Conservation (phyloP, 208 protist genomes). For the Sergeia podlipaevii region DNA sequence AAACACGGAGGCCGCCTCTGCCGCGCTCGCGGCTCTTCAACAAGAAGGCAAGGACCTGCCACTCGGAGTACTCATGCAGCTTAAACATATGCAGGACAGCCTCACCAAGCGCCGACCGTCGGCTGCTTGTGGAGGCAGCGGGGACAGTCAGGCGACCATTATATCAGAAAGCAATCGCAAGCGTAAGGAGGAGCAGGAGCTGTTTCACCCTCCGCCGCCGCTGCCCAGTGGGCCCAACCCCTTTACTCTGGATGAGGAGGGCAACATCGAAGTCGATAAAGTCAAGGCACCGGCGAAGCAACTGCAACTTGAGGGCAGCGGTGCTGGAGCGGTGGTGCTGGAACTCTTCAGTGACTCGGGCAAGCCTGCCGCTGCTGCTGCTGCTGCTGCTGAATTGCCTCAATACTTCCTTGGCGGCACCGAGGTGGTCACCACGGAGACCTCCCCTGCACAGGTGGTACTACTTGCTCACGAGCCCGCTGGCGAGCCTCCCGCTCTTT, state of each 20-base stretch:
- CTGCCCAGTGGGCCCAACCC: slow-evolving; percentile 31
- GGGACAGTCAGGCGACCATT: neutral
- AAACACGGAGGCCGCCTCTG: slow-evolving; percentile 34
- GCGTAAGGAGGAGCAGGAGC: slow-evolving; percentile 3
- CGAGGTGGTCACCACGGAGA: neutral
- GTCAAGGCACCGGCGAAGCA: neutral
- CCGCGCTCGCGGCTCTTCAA: slow-evolving; percentile 44
- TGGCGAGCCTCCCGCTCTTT: slow-evolving; percentile 1
- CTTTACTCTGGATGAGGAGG: slow-evolving; percentile 15
- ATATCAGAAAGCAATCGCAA: slow-evolving; percentile 2
- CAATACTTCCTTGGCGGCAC: slow-evolving; percentile 2
- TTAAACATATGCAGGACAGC: slow-evolving; percentile 40
- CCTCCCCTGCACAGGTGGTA: slow-evolving; percentile 8
- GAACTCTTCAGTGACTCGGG: neutral
- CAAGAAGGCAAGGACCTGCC: slow-evolving; percentile 49
- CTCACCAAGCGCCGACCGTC: slow-evolving; percentile 11
- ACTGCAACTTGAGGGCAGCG: neutral
- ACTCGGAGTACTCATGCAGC: slow-evolving; percentile 39
- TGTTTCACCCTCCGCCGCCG: slow-evolving; percentile 25
- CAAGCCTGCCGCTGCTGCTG: neutral
- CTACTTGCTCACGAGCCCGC: neutral
- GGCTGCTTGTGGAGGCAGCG: slow-evolving; percentile 9
- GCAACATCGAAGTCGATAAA: neutral
- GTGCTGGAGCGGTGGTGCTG: neutral
- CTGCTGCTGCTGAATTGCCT: neutral